Evolutionary conservation across 148 eudicot species (phyloP).

Genomic region (Silene conica): DNA sequence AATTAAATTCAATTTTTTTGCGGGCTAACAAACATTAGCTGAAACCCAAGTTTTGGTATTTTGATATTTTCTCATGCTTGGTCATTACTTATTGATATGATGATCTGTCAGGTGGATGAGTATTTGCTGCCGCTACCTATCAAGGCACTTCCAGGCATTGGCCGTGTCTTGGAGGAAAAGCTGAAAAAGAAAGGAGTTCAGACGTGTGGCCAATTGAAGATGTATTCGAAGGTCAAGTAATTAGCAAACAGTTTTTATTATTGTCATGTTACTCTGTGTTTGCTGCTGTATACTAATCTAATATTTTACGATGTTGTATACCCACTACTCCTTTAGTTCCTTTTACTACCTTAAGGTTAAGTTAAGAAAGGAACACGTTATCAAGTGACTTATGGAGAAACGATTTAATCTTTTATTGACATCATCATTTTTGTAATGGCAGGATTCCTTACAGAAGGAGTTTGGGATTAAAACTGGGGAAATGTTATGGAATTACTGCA

Average conservation of each 20-base stretch:
- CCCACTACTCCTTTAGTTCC: not conserved
- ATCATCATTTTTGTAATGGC: slow-evolving; percentile 15
- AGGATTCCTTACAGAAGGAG: slow-evolving; percentile 85
- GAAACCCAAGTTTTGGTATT: not conserved
- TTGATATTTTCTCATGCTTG: slow-evolving; percentile 5
- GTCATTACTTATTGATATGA: not conserved
- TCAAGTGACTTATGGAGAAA: not conserved
- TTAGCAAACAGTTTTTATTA: not conserved
- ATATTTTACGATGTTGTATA: not conserved
- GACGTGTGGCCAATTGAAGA: slow-evolving; percentile 74
- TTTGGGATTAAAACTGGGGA: slow-evolving; percentile 92
- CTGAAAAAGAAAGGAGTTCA: slow-evolving; percentile 62
- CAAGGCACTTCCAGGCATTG: slow-evolving; percentile 93
- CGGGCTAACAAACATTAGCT: not conserved
- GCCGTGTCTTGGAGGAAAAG: slow-evolving; percentile 78
- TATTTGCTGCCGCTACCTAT: slow-evolving; percentile 65
- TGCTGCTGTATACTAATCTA: not conserved
- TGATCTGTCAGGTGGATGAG: slow-evolving; percentile 64
- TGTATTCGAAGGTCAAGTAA: slow-evolving; percentile 64
- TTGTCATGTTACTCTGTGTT: not conserved
- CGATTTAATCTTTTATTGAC: not conserved
- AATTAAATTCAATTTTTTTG: not conserved
- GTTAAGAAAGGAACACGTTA: not conserved
- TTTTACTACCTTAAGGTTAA: not conserved
- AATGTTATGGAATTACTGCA: slow-evolving; percentile 87